These are phyloP conservation scores for Neurospora intermedia DNA, from an alignment of 495 filamentous ascomycete genomes.

Conservation along the genomic window DNA sequence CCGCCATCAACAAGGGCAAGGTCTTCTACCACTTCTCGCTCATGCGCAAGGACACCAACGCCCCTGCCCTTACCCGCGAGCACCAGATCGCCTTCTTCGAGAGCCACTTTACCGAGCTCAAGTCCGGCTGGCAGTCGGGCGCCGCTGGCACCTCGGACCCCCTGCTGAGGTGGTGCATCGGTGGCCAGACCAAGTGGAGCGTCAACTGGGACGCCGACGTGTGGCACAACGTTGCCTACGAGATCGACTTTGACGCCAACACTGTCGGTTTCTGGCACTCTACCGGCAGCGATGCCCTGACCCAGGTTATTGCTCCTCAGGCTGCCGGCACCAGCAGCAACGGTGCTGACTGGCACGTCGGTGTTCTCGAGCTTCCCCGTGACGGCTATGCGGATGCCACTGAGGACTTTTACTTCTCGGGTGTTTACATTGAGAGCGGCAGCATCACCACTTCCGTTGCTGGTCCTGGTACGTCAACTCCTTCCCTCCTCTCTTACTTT, in stretches of 20 bases:
- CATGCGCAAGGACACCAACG: constrained; percentile 45
- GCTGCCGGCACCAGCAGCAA: constrained; percentile 51
- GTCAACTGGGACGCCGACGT: constrained; percentile 41
- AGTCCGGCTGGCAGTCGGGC: constrained; percentile 55
- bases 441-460: constrained; percentile 42
- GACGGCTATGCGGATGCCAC: constrained; percentile 39
- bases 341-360: constrained; percentile 68
- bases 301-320: constrained; percentile 44
- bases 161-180: constrained; percentile 32
- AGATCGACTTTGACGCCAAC: constrained; percentile 50
- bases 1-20: constrained; percentile 49
- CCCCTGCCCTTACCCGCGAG: constrained; percentile 50
- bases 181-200: constrained; percentile 33
- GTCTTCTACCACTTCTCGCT: constrained; percentile 65
- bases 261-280: constrained; percentile 63
- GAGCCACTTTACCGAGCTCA: constrained; percentile 67
- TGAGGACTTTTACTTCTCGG: constrained; percentile 65
- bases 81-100: constrained; percentile 72
- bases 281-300: constrained; percentile 45
- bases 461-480: constrained; percentile 16
- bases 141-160: constrained; percentile 42
- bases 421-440: constrained; percentile 61
- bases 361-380: constrained; percentile 56
- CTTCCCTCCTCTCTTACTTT: background rate
- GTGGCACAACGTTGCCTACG: constrained; percentile 72